Evolutionary conservation across 371 early-diverging fungal genomes (phyloP).

Genomic region (Mortierella sp.): DNA sequence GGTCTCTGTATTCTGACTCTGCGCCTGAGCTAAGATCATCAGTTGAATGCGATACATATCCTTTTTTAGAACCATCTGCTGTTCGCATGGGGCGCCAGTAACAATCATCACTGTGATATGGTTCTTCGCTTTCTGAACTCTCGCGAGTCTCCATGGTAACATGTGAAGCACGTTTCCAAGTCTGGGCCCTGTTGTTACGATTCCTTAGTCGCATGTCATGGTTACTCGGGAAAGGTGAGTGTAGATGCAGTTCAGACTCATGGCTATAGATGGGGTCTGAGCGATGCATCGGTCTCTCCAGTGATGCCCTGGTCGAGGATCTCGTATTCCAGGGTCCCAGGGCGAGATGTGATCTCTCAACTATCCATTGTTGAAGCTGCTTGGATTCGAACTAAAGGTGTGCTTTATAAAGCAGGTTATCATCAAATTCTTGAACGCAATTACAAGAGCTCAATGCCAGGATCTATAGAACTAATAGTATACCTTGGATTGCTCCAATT

Average conservation of each 20-base stretch:
- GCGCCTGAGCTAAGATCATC: neutral
- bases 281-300: neutral
- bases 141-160: neutral
- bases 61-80: neutral
- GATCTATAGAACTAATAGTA: neutral
- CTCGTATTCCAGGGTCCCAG: neutral
- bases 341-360: neutral
- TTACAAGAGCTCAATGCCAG: neutral
- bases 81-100: neutral
- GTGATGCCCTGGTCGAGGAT: neutral
- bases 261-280: neutral
- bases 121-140: slow-evolving; percentile 12
- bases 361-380: slow-evolving; percentile 25
- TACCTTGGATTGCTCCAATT: slow-evolving; percentile 19
- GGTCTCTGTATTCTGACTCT: slow-evolving; percentile 34
- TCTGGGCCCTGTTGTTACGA: neutral
- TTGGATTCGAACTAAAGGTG: slow-evolving; percentile 8
- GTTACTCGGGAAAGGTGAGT: neutral
- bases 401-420: neutral
- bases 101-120: neutral
- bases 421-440: neutral
- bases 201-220: neutral
- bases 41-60: neutral
- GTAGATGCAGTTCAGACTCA: neutral
- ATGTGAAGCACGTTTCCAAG: neutral